Evolutionary conservation across 768 basidiomycete species (phyloP).

Genomic region (Macrolepiota fuliginosa): DNA sequence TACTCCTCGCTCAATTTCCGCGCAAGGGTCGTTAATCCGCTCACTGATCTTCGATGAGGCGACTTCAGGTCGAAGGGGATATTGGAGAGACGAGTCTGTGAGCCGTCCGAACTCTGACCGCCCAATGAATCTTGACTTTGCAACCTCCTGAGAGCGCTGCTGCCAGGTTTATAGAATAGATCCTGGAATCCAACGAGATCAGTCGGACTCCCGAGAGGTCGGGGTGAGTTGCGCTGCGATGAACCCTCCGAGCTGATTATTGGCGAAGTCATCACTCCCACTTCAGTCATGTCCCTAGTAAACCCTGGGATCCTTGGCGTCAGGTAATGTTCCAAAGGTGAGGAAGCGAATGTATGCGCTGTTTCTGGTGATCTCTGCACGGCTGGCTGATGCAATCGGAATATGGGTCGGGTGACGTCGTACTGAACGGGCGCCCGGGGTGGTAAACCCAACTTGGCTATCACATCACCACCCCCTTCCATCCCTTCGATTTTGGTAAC

Average conservation of each 20-base stretch:
- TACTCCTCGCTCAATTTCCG: constrained; percentile 51
- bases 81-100: constrained; percentile 23
- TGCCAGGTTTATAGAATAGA: constrained; percentile 61
- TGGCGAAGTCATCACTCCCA: constrained; percentile 13
- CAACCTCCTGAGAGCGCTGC: not conserved
- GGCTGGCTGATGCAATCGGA: constrained; percentile 14
- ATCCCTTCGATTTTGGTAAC: constrained; percentile 10
- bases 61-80: constrained; percentile 33
- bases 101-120: constrained; percentile 8
- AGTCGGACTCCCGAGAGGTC: constrained; percentile 55
- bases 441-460: constrained; percentile 2
- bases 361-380: constrained; percentile 7
- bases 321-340: constrained; percentile 9
- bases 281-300: constrained; percentile 3
- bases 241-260: constrained; percentile 17
- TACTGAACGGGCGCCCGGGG: constrained; percentile 28
- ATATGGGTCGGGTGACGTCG: constrained; percentile 29
- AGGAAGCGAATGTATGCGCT: constrained; percentile 22
- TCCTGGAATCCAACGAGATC: constrained; percentile 76
- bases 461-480: constrained; percentile 4
- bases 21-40: constrained; percentile 47
- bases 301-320: constrained; percentile 10
- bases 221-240: constrained; percentile 44
- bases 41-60: constrained; percentile 34
- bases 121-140: constrained; percentile 9